A percentile compares a stretch with the other conserved stretches of the same genome.
Evolutionary conservation across 495 filamentous ascomycete genomes (phyloP).

Genomic region (Gamarada debralockiae): DNA sequence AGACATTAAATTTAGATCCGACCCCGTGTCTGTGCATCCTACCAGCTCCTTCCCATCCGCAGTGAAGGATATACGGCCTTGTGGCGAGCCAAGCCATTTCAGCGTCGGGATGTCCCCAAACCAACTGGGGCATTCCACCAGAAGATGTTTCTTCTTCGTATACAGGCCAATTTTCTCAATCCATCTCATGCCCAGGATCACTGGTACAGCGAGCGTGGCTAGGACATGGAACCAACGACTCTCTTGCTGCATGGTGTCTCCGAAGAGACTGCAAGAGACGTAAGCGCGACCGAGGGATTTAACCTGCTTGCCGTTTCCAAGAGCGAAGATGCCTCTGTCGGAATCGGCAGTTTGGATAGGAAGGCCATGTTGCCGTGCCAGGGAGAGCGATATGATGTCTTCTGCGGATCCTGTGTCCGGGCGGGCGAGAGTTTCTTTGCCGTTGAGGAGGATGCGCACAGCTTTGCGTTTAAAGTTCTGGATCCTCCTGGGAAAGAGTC

Average conservation of each 20-base stretch:
- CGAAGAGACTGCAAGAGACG: neutral
- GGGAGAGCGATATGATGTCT: constrained; percentile 3
- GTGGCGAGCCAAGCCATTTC: too few species aligned
- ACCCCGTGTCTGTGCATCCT: too few species aligned
- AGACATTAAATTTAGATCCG: constrained; percentile 11
- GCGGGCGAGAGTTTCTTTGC: neutral
- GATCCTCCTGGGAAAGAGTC: too few species aligned
- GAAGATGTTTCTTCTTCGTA: too few species aligned
- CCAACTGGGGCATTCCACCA: too few species aligned
- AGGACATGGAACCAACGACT: constrained; percentile 9
- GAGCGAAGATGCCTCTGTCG: constrained; percentile 1
- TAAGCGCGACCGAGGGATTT: neutral
- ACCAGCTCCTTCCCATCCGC: too few species aligned
- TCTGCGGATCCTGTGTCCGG: constrained; percentile 2
- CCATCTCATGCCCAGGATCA: too few species aligned
- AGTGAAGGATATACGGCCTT: too few species aligned
- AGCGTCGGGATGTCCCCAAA: too few species aligned
- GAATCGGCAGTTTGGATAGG: neutral
- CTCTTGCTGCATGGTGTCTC: neutral
- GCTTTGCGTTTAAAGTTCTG: neutral
- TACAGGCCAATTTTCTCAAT: too few species aligned
- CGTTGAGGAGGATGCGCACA: neutral
- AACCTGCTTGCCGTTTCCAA: neutral
- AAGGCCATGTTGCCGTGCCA: neutral
- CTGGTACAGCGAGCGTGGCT: too few species aligned